phyloP scores from a whole-genome alignment of 306 rosid genomes.

The Sindora glabra region DNA sequence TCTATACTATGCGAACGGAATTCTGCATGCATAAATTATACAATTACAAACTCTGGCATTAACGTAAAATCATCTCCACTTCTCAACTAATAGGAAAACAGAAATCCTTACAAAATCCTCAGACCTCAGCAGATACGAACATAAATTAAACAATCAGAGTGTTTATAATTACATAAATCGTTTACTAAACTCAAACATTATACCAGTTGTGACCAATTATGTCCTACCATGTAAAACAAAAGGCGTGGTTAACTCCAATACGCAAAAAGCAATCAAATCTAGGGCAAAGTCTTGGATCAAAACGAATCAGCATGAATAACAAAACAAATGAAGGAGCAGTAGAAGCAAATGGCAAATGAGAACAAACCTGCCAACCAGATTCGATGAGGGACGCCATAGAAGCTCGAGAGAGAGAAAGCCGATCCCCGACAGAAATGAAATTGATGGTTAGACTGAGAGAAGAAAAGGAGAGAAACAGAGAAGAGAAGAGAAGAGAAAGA shows the following conservation, averaged over 20 bases:
- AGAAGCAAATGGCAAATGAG: neutral
- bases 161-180: neutral
- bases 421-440: neutral
- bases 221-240: neutral
- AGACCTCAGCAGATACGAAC: neutral
- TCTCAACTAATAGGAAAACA: neutral
- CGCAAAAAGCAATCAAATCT: constrained; percentile 19
- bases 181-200: neutral
- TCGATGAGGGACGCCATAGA: constrained; percentile 50
- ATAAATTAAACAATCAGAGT: neutral
- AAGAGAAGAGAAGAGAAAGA: no score
- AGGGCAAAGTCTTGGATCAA: neutral
- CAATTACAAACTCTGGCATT: neutral
- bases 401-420: neutral
- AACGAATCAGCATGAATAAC: neutral
- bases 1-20: neutral
- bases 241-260: neutral
- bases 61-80: neutral
- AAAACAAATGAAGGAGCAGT: neutral
- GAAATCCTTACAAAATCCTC: neutral
- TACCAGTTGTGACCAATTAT: neutral
- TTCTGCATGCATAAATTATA: neutral
- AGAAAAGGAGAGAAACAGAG: no score
- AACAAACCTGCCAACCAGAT: constrained; percentile 66
- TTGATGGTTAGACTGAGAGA: no score